A percentile compares a stretch with the other conserved stretches of the same genome.
Conservation (phyloP, 257 asterid genomes). For the Gardenia jasminoides region DNA sequence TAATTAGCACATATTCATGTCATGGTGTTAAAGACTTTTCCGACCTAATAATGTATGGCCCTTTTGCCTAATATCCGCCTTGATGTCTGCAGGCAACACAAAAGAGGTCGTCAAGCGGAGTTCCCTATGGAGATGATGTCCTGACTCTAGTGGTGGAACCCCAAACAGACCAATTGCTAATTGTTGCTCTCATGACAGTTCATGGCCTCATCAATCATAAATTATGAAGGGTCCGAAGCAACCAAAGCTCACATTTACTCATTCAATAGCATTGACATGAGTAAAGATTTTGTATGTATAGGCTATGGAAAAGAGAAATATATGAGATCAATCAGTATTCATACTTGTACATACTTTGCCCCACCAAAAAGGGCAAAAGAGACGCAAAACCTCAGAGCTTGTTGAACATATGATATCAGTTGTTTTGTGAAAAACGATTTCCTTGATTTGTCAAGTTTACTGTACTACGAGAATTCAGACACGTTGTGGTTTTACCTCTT, state of each 20-base stretch:
- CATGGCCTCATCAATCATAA: constrained; percentile 56
- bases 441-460: background rate
- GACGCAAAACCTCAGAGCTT: background rate
- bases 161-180: constrained; percentile 50
- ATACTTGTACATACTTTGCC: background rate
- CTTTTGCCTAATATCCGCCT: background rate
- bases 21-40: background rate
- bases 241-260: background rate
- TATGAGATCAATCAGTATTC: background rate
- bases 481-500: background rate
- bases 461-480: background rate
- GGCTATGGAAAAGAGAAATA: background rate
- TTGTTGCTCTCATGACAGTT: constrained; percentile 72
- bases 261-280: background rate
- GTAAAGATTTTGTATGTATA: constrained; percentile 14
- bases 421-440: background rate
- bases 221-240: constrained; percentile 25
- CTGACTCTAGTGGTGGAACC: constrained; percentile 61
- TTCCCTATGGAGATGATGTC: constrained; percentile 71
- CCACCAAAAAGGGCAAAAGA: too few species aligned
- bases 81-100: constrained; percentile 42
- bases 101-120: constrained; percentile 57
- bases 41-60: background rate
- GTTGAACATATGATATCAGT: background rate
- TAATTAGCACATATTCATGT: background rate